Conservation (phyloP, 108 stramenopile species). For the Schizochytrium sp. region DNA sequence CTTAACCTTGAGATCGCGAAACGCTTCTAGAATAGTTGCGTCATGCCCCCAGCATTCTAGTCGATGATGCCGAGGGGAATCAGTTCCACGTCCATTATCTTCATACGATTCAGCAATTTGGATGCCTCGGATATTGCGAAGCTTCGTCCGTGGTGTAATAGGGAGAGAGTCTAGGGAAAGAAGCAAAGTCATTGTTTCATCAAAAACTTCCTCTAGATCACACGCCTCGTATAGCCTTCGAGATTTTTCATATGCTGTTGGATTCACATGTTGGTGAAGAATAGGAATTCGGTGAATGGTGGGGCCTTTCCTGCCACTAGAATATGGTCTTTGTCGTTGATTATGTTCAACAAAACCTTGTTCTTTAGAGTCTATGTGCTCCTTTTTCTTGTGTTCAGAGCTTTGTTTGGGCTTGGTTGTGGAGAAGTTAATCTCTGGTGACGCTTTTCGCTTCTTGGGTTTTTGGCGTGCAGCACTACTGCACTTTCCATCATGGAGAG, state of each 20-base stretch:
- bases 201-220: conserved; percentile 45
- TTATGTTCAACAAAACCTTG: no score
- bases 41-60: conserved; percentile 22
- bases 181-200: conserved; percentile 37
- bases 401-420: no score
- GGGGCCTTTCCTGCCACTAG: neutral
- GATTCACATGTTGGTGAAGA: neutral
- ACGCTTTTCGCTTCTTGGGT: no score
- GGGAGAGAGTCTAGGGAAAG: neutral
- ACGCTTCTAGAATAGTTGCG: neutral
- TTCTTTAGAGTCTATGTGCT: no score
- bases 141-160: no score
- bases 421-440: no score
- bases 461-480: no score
- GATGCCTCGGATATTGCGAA: no score
- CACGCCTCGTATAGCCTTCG: conserved; percentile 1
- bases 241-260: conserved; percentile 17
- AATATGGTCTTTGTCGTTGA: no score
- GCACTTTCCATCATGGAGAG: no score
- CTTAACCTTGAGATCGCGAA: neutral
- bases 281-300: neutral
- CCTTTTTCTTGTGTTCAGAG: no score
- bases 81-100: neutral
- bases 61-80: neutral
- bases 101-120: no score